Conservation (phyloP, 2,329 filamentous ascomycete species). For the Conoideocrella luteorostrata region DNA sequence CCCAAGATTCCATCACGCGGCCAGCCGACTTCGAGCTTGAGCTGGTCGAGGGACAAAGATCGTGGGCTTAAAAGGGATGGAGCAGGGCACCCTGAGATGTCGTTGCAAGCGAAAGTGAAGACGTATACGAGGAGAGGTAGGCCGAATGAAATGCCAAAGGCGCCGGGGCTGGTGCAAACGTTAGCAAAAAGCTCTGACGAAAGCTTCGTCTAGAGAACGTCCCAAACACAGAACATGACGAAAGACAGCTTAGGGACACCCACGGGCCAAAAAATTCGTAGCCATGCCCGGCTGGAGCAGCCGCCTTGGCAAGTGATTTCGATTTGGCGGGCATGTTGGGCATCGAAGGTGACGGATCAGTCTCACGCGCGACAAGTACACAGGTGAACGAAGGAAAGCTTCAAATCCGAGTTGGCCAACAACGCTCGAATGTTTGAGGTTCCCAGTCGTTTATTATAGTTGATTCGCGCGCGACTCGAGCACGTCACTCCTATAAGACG, state of each 20-base stretch:
- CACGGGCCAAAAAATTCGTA: conserved; percentile 50
- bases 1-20: conserved; percentile 62
- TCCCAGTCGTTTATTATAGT: not conserved
- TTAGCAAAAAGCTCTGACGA: not conserved
- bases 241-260: conserved; percentile 14
- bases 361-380: not conserved
- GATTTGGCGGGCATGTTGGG: conserved; percentile 27
- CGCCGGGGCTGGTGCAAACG: conserved; percentile 55
- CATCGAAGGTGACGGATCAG: no score
- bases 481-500: not conserved
- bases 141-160: conserved; percentile 69
- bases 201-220: not conserved
- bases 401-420: no score
- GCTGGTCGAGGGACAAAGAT: conserved; percentile 60
- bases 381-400: not conserved
- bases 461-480: not conserved
- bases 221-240: not conserved
- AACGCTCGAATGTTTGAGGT: no score
- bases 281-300: conserved; percentile 28
- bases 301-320: conserved; percentile 17
- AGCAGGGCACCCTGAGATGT: conserved; percentile 83
- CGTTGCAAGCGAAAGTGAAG: conserved; percentile 84
- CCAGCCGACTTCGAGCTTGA: conserved; percentile 82
- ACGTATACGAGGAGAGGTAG: conserved; percentile 74
- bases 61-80: conserved; percentile 71